phyloP scores from a whole-genome alignment of 192 early-diverging fungal genomes.

The Lobosporangium transversale region DNA sequence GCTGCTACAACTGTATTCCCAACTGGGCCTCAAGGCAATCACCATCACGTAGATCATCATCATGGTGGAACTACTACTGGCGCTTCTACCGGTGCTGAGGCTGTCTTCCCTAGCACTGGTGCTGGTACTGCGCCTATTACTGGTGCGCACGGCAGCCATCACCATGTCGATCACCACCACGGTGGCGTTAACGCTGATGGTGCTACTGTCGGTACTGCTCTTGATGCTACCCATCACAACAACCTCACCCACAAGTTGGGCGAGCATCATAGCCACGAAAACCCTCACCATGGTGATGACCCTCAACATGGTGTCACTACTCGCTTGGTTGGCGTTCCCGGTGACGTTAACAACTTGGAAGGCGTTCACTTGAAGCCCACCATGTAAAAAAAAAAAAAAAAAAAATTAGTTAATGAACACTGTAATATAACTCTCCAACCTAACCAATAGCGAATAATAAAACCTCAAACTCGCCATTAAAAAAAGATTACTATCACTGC shows the following conservation, averaged over 20 bases:
- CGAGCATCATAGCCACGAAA: neutral
- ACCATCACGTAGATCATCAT: neutral
- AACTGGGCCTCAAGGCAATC: neutral
- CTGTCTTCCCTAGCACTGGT: neutral
- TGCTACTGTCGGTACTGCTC: neutral
- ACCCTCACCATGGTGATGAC: neutral
- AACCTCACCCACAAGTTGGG: neutral
- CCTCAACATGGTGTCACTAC: constrained; percentile 11
- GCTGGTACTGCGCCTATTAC: too few relatives aligned
- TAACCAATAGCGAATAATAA: too few relatives aligned
- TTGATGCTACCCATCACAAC: neutral
- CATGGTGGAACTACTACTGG: neutral
- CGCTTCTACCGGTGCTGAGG: neutral
- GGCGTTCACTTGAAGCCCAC: constrained; percentile 11
- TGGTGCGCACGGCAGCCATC: neutral
- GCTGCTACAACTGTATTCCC: neutral
- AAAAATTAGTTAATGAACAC: neutral
- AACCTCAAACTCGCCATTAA: too few relatives aligned
- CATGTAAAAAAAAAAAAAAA: constrained; percentile 25
- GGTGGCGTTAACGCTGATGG: too few relatives aligned
- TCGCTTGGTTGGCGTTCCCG: constrained; percentile 12
- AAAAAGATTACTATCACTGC: neutral
- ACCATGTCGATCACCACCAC: neutral
- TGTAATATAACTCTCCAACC: too few relatives aligned
- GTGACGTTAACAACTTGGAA: constrained; percentile 16